Evolutionary conservation across 768 basidiomycete genomes (phyloP).

Genomic region (Kwoniella bestiolae): DNA sequence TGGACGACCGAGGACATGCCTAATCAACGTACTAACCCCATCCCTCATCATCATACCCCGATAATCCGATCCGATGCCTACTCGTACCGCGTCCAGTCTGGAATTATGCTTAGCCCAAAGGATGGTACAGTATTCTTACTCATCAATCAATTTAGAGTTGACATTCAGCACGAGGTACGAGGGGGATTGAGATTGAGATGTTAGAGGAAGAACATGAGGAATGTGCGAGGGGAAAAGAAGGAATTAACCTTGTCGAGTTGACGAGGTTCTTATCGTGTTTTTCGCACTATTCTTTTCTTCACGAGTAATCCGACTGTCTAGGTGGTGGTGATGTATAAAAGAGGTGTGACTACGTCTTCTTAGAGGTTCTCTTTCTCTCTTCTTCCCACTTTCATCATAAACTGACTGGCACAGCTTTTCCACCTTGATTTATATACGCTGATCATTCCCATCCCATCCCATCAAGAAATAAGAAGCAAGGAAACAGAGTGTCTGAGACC

Average conservation of each 20-base stretch:
- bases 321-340: too few species aligned
- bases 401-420: background rate
- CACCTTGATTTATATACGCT: background rate
- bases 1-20: too few species aligned
- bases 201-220: conserved; percentile 11
- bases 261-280: background rate
- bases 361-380: too few species aligned
- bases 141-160: too few species aligned
- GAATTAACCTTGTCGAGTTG: background rate
- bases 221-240: background rate
- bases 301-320: too few species aligned
- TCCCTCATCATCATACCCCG: too few species aligned
- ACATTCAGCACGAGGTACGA: background rate
- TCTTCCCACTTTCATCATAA: background rate
- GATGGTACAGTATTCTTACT: background rate
- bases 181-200: background rate
- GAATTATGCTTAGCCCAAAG: background rate
- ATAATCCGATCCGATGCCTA: background rate
- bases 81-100: background rate
- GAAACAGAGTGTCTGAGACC: background rate
- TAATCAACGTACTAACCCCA: background rate
- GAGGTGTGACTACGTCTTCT: too few species aligned
- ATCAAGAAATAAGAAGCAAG: too few species aligned
- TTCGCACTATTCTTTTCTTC: background rate
- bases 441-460: background rate